Base-by-base conservation (phyloP, 2,329 filamentous ascomycete genomes). In the Colletotrichum australisinense region DNA sequence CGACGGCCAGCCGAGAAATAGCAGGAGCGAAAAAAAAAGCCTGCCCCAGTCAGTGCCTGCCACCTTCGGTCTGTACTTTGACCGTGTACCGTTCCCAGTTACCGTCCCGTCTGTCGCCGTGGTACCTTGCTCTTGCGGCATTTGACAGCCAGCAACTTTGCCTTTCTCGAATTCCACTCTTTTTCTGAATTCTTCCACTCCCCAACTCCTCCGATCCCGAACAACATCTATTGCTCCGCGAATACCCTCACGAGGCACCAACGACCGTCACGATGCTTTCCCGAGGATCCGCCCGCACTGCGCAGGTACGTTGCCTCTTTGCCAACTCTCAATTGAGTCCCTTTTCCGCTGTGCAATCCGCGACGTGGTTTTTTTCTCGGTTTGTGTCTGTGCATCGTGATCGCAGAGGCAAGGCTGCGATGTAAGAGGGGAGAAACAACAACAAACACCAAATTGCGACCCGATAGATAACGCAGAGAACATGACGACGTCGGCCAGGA, bases 251-350 rank as follows among this genome's bases (percentile, higher is more conserved):
- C 59, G 66, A 70, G 59, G 70, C 70, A 70, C 70, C 67, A 11
- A 70, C 26, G 49, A 74, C 73, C 70, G 69, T 46, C 81, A 88
- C 79, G 76, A 91, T 91, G 89, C 81, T 91, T 83, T 90, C 89
- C 82, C 88, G 88, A 84, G 87, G 86, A 84, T 88, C 89, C 80
- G 77, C 86, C 77, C 82, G 87, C 82, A 84, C 88, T 82, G 88
- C 88, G 78, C 87, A 90, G 88, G 89, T 91, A 87, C 77, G 86
- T 84, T 75, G 67, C 4, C 68, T 69, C 64, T 63, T 69, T 35
- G n/a, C 14, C n/a, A 22, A 49, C 42, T 49, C 35, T 56, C 66
- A 66, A 26, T 74, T 64, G 69, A 26, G 68, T 35, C 56, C 19
- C 38, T 30, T 59, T 46, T 4, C 22, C 32, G 42, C 16, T 60